Percentiles rank a stretch among this genome's conserved stretches.
phyloP scores from a whole-genome alignment of 768 basidiomycete species.

The Lentinus brumalis region DNA sequence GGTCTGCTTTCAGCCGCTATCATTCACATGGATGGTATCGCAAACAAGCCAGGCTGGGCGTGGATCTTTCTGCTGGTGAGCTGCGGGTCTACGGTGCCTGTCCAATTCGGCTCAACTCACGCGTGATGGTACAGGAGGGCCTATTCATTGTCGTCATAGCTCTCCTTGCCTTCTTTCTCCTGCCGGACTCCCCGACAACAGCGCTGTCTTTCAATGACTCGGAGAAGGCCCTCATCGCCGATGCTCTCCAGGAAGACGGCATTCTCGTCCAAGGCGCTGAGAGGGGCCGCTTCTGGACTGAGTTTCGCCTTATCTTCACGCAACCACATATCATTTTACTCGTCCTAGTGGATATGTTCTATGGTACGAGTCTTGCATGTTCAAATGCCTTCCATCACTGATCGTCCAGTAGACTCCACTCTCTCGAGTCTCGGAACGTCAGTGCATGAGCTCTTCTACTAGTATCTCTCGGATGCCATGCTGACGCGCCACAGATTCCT shows the following conservation, averaged over 20 bases:
- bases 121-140: conserved; percentile 44
- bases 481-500: conserved; percentile 20
- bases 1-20: conserved; percentile 66
- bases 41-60: conserved; percentile 58
- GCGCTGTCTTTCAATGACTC: conserved; percentile 14
- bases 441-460: background rate
- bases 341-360: conserved; percentile 30
- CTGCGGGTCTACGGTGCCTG: conserved; percentile 39
- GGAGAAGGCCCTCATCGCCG: conserved; percentile 14
- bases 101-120: background rate
- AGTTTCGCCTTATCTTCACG: conserved; percentile 13
- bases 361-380: conserved; percentile 42
- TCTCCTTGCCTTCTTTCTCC: conserved; percentile 50
- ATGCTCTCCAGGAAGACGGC: conserved; percentile 16
- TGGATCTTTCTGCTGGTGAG: conserved; percentile 66
- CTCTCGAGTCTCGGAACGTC: conserved; percentile 31
- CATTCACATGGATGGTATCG: conserved; percentile 52
- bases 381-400: background rate
- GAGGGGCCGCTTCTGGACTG: conserved; percentile 4
- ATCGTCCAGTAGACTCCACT: conserved; percentile 8
- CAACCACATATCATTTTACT: conserved; percentile 16
- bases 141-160: conserved; percentile 64
- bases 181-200: conserved; percentile 29
- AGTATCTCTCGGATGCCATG: background rate
- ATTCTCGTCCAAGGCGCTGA: background rate